Evolutionary conservation across 2,329 filamentous ascomycete species (phyloP), one percentile per base, ranked within the genome.

Genomic region (Ophiosphaerella herpotricha): DNA sequence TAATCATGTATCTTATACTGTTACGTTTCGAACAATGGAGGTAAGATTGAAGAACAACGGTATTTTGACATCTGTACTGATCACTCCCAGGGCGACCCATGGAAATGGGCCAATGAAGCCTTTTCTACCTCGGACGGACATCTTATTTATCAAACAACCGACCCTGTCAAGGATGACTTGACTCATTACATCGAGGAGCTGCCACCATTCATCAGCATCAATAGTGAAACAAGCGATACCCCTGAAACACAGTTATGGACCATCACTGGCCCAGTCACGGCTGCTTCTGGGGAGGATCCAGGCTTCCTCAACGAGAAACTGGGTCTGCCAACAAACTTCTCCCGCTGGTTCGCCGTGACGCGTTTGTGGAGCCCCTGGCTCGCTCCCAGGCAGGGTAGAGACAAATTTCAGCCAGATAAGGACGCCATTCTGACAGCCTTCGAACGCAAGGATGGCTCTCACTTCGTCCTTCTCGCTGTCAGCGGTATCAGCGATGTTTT

Each of bases 311-410:
- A 80, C 40, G 69, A 85, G 26, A 72, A 76, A 2, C 73, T 95
- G 1, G 90, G 90, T 0, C 74, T 75, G 1, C 87, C 89, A 0
- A 86, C 82, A 63, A 81, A 82, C 36, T 74, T 83, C 43, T 81
- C 82, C 66, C 86, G 88, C 60, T 96, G 91, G 85, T 93, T 96
- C 68, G 85, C 90, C 7, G 75, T 96, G 11, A 86, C 95, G 5
- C 85, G 91, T 14, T 78, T 90, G 3, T 94, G 87, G 85, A 82
- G 82, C 31, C 88, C 91, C 1, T 97, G 93, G 93, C 77, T 96
- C 9, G 90, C 88, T 7, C 93, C 93, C n/a, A 80, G 91, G 34
- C 92, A 97, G 69, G 92, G 92, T 11, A 85, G 82, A 54, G 73
- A 77, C 3, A 75, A 75, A 0, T 88, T 96, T 48, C 75, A 77